These are phyloP conservation scores for Geosmithia morbida DNA, from an alignment of 2,329 filamentous ascomycete genomes.

Conservation along the genomic window DNA sequence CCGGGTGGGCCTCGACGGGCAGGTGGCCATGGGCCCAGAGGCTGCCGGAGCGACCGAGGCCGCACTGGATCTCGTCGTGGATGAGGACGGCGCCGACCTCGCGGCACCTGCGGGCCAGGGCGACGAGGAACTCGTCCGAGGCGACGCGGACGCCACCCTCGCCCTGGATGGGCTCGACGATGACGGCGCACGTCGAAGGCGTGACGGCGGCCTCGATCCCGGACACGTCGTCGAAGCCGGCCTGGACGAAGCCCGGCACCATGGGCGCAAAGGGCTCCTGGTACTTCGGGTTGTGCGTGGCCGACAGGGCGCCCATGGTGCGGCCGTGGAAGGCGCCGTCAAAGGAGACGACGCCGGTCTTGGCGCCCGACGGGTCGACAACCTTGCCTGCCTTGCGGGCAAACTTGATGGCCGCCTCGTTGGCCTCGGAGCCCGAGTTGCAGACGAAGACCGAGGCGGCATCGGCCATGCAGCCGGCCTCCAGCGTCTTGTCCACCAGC, in stretches of 20 bases:
- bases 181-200: slow-evolving; percentile 79
- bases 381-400: slow-evolving; percentile 79
- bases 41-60: slow-evolving; percentile 70
- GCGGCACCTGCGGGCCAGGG: slow-evolving; percentile 71
- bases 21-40: slow-evolving; percentile 79
- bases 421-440: slow-evolving; percentile 94
- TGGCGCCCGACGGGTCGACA: slow-evolving; percentile 53
- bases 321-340: slow-evolving; percentile 87
- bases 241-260: slow-evolving; percentile 84
- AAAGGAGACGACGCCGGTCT: slow-evolving; percentile 83
- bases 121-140: slow-evolving; percentile 66
- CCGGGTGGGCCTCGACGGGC: slow-evolving; percentile 71
- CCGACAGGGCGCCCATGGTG: slow-evolving; percentile 90
- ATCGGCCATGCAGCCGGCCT: slow-evolving; percentile 69
- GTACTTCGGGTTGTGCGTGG: slow-evolving; percentile 96
- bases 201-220: slow-evolving; percentile 63
- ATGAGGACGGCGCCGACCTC: slow-evolving; percentile 81
- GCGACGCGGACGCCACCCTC: slow-evolving; percentile 87
- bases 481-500: slow-evolving; percentile 66
- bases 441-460: slow-evolving; percentile 77
- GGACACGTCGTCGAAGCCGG: slow-evolving; percentile 68
- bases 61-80: slow-evolving; percentile 96
- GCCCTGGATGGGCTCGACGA: slow-evolving; percentile 94
- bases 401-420: slow-evolving; percentile 96
- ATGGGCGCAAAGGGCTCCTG: slow-evolving; percentile 91